A percentile compares a stretch with the other conserved stretches of the same genome.
phyloP scores from a whole-genome alignment of 2,329 filamentous ascomycete species.

The Arachnomyces sp. region DNA sequence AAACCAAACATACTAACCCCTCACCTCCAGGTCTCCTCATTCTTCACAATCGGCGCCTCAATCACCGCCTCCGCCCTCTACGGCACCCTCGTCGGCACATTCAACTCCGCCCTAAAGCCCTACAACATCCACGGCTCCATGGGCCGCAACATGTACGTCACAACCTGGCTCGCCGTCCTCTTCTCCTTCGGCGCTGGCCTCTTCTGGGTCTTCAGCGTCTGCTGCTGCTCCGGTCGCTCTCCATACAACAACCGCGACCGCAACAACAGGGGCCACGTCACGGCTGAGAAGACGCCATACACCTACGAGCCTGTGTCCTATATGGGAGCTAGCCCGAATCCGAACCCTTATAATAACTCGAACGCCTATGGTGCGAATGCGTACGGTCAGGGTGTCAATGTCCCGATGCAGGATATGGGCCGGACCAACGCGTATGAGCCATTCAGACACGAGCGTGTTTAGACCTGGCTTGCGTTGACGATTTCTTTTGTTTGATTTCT shows the following conservation, averaged over 20 bases:
- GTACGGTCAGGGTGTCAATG: not conserved
- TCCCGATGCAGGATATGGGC: not conserved
- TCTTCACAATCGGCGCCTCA: conserved; percentile 58
- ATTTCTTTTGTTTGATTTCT: too few relatives aligned
- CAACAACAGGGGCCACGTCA: conserved; percentile 31
- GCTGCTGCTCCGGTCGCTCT: conserved; percentile 73
- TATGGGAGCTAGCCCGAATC: conserved; percentile 12
- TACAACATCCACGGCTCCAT: conserved; percentile 63
- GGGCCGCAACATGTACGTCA: conserved; percentile 60
- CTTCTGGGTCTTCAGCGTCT: conserved; percentile 88
- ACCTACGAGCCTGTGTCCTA: conserved; percentile 49
- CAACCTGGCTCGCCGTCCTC: conserved; percentile 70
- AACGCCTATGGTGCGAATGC: not conserved
- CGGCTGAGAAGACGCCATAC: conserved; percentile 53
- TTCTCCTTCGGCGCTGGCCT: conserved; percentile 67
- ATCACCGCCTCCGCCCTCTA: conserved; percentile 68
- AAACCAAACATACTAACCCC: conserved; percentile 11
- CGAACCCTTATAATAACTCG: not conserved
- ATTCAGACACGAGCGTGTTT: too few relatives aligned
- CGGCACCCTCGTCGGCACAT: conserved; percentile 57
- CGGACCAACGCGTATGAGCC: not conserved
- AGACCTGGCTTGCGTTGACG: too few relatives aligned
- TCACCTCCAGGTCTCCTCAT: conserved; percentile 35
- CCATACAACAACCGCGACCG: conserved; percentile 37
- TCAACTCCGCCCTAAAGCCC: conserved; percentile 57